Conservation (phyloP, 2,329 filamentous ascomycete species). For the Scedosporium apiospermum region DNA sequence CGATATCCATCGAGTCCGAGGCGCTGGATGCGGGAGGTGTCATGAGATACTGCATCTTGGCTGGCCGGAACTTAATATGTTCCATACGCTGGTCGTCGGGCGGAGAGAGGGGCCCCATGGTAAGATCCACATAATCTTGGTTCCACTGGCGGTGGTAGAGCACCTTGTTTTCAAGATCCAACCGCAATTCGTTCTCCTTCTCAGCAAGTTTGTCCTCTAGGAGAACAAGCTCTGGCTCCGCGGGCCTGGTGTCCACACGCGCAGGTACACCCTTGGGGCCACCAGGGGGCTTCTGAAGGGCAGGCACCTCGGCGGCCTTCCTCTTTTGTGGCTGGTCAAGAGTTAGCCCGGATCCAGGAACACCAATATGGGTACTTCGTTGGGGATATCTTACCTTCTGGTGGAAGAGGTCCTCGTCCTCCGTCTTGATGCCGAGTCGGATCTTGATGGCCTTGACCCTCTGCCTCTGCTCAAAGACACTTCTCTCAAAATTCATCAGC, state of each 20-base stretch:
- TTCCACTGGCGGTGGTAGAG: constrained; percentile 90
- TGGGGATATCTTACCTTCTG: constrained; percentile 59
- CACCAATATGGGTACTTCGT: constrained; percentile 9
- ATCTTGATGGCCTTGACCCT: constrained; percentile 83
- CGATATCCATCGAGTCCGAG: constrained; percentile 47
- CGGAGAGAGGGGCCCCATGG: constrained; percentile 74
- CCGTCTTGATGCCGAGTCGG: constrained; percentile 78
- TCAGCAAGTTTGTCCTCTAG: constrained; percentile 71
- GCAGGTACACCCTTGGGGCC: constrained; percentile 60
- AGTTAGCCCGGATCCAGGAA: constrained; percentile 23
- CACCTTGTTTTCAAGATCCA: constrained; percentile 78
- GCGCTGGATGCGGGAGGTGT: constrained; percentile 50
- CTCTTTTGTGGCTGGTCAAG: constrained; percentile 57
- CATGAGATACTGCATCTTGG: constrained; percentile 61
- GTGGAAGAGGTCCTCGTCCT: constrained; percentile 91
- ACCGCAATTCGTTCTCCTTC: constrained; percentile 70
- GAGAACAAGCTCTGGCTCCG: constrained; percentile 70
- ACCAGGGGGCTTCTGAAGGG: constrained; percentile 51
- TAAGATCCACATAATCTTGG: constrained; percentile 78
- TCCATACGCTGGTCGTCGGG: constrained; percentile 55
- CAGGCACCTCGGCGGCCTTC: constrained; percentile 49
- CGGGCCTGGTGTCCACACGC: constrained; percentile 58
- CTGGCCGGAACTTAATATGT: constrained; percentile 58
- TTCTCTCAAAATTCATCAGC: constrained; percentile 62
- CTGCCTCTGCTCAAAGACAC: constrained; percentile 73